Evolutionary conservation across 2,329 filamentous ascomycete species (phyloP).

Genomic region (Onygenales sp.): DNA sequence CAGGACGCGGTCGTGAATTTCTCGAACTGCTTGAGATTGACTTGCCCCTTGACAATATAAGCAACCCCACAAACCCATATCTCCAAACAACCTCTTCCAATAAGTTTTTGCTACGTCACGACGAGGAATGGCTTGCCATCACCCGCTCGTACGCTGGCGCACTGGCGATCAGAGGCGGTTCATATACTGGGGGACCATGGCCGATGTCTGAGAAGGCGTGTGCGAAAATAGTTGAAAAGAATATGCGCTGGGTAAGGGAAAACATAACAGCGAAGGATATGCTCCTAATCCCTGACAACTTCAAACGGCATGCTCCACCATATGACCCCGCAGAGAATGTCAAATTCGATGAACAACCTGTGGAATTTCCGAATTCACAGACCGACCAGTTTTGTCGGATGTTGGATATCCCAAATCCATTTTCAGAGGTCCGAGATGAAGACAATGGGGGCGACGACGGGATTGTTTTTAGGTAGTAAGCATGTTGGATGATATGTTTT

Average conservation of each 20-base stretch:
- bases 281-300: slow-evolving; percentile 67
- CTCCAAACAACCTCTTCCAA: slow-evolving; percentile 12
- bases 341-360: slow-evolving; percentile 51
- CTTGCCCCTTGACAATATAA: not conserved
- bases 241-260: slow-evolving; percentile 59
- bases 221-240: not conserved
- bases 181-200: slow-evolving; percentile 41
- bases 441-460: slow-evolving; percentile 24
- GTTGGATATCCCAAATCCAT: slow-evolving; percentile 65
- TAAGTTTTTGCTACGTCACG: slow-evolving; percentile 48
- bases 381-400: slow-evolving; percentile 69
- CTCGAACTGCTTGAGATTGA: slow-evolving; percentile 64
- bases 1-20: slow-evolving; percentile 55
- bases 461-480: not conserved
- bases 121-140: slow-evolving; percentile 91
- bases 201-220: slow-evolving; percentile 47
- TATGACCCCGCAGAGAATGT: slow-evolving; percentile 23
- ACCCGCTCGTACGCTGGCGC: slow-evolving; percentile 65
- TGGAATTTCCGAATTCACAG: slow-evolving; percentile 79
- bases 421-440: slow-evolving; percentile 62
- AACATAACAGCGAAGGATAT: slow-evolving; percentile 55
- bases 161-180: slow-evolving; percentile 48
- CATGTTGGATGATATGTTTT: not conserved
- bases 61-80: slow-evolving; percentile 28
- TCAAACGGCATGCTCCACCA: slow-evolving; percentile 51